A percentile compares a stretch with the other conserved stretches of the same genome.
These are phyloP conservation scores for Wallacemonas sp. DNA, from an alignment of 208 protist species.

Conservation along the genomic window DNA sequence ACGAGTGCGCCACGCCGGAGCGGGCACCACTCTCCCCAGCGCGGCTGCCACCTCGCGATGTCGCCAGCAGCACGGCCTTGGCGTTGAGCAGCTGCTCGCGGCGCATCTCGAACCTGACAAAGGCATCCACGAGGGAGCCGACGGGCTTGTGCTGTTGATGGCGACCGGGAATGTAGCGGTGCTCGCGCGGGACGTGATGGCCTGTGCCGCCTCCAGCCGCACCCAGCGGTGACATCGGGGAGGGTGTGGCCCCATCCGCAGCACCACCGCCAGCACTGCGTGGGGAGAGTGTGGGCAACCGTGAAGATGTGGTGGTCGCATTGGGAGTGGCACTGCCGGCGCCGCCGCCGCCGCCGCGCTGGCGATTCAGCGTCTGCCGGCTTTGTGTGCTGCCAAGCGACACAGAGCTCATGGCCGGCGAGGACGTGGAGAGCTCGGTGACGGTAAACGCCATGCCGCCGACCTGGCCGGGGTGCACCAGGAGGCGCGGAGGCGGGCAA, in stretches of 20 bases:
- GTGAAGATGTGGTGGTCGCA: background rate
- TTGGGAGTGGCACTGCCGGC: background rate
- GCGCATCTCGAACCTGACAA: conserved; percentile 43
- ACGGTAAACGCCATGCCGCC: conserved; percentile 8
- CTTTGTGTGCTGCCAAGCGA: conserved; percentile 6
- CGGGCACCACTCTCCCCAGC: background rate
- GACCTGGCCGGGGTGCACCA: conserved; percentile 5
- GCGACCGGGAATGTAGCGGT: conserved; percentile 37
- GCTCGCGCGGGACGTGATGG: conserved; percentile 15
- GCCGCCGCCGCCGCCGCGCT: background rate
- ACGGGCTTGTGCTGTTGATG: conserved; percentile 37
- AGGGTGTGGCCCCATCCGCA: background rate
- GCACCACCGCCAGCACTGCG: too few species aligned
- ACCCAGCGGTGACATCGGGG: too few species aligned
- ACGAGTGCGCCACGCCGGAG: conserved; percentile 11
- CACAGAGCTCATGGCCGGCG: conserved; percentile 4
- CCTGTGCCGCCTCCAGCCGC: background rate
- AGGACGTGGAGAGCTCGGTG: conserved; percentile 8
- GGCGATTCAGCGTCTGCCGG: background rate
- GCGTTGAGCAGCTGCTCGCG: conserved; percentile 21
- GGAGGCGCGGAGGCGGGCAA: conserved; percentile 15
- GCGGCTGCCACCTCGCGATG: background rate
- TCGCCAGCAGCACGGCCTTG: conserved; percentile 5
- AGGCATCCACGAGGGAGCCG: conserved; percentile 47
- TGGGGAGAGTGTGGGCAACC: conserved; percentile 2